phyloP scores from a whole-genome alignment of 768 basidiomycete genomes.

The Hemileccinum impolitum region DNA sequence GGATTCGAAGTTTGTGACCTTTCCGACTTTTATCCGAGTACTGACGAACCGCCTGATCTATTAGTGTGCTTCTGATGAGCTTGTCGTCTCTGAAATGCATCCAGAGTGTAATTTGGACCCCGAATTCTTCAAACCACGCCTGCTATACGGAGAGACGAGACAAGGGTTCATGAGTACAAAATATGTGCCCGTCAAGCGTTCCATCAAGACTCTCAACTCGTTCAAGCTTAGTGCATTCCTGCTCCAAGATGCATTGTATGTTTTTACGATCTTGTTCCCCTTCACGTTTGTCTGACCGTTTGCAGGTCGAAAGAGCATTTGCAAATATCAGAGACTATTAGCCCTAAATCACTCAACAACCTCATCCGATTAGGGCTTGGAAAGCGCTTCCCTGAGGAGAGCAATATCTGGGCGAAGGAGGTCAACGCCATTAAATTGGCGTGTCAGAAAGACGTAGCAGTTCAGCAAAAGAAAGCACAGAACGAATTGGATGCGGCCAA shows the following conservation, averaged over 20 bases:
- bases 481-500: constrained; percentile 8
- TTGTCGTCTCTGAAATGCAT: constrained; percentile 14
- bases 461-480: constrained; percentile 13
- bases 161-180: constrained; percentile 38
- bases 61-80: constrained; percentile 20
- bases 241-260: constrained; percentile 27
- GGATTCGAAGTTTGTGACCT: constrained; percentile 42
- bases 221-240: constrained; percentile 10
- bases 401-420: constrained; percentile 23
- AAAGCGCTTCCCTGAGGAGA: constrained; percentile 27
- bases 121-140: constrained; percentile 25
- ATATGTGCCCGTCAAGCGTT: constrained; percentile 24
- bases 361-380: constrained; percentile 31
- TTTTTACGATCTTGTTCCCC: background rate
- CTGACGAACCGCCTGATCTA: background rate
- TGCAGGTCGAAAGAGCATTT: constrained; percentile 26
- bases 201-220: constrained; percentile 2
- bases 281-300: background rate
- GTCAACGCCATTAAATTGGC: constrained; percentile 7
- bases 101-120: constrained; percentile 22
- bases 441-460: background rate
- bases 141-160: constrained; percentile 40
- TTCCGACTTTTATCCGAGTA: background rate
- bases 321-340: constrained; percentile 22
- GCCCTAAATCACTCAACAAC: constrained; percentile 24